Percentiles rank a stretch among this genome's conserved stretches.
Evolutionary conservation across 192 early-diverging fungal species (phyloP).

Genomic region (Pilobolus umbonatus): DNA sequence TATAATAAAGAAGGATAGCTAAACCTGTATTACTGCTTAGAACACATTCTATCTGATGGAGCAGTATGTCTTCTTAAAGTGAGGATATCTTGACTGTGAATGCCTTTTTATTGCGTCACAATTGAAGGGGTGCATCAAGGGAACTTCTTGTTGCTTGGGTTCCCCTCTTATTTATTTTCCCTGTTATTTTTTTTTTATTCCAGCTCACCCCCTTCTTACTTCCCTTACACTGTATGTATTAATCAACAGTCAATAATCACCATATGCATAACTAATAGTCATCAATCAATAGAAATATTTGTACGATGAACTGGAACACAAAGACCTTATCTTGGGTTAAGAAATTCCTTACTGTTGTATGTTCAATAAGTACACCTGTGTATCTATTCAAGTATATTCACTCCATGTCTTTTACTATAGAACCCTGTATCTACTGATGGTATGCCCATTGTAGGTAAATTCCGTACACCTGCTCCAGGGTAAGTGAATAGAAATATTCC

Average conservation of each 20-base stretch:
- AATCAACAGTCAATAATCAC: no score
- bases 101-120: no score
- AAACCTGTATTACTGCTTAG: not conserved
- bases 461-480: conserved; percentile 65
- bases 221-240: no score
- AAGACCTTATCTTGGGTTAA: conserved; percentile 41
- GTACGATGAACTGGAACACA: conserved; percentile 28
- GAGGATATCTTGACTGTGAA: no score
- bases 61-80: no score
- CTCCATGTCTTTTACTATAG: conserved; percentile 21
- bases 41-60: no score
- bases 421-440: conserved; percentile 61
- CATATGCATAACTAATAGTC: not conserved
- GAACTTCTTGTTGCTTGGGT: not conserved
- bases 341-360: conserved; percentile 43
- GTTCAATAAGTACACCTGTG: not conserved
- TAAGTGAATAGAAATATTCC: conserved; percentile 23
- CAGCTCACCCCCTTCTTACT: not conserved
- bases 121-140: no score
- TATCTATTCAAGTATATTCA: not conserved
- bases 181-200: not conserved
- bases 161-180: not conserved
- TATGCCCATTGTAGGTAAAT: conserved; percentile 61
- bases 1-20: not conserved
- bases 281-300: not conserved